Base-by-base conservation (phyloP, 495 filamentous ascomycete species). In the Hypoxylon perforatum region DNA sequence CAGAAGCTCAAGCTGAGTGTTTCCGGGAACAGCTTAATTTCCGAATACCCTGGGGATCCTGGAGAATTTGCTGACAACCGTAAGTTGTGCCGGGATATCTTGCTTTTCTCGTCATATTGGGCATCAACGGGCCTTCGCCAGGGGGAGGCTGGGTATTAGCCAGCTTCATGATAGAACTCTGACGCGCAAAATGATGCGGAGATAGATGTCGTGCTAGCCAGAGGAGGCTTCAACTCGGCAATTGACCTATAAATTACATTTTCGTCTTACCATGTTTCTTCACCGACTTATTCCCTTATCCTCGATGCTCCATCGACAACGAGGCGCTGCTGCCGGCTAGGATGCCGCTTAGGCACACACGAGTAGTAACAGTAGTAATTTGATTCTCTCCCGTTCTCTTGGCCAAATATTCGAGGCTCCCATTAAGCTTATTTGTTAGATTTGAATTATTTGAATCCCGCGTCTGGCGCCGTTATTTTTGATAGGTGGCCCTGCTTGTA, bases 361-460 rank as follows among this genome's bases (percentile, higher is more conserved):
- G 44, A 47, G 56, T 19, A 54, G 48, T 41, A 49, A 54, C 42
- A 45, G 25, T 28, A 28, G 25, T 28, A 28, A 28, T 28, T 28
- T 7, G 25, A 7, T 28, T 28, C 25, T 3, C 25, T 28, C 7
- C 25, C n/a, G 10, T 14, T 21, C 25, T 56, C 51, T 56, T 57
- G 44, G 28, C 55, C 55, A 5, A n/a, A 4, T 35, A 60, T 30
- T 55, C 39, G 65, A 60, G 30, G 49, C 45, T 19, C 56, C 55
- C 39, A 44, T 51, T 51, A n/a, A 36, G 18, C 7, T 3, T 60
- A 60, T 59, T 59, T 60, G 49, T 54, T 56, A 41, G 28, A 21
- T 52, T 47, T 10, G 28, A 56, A 58, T 63, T 59, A 69, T 64
- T 45, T 6, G 33, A 28, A 44, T 61, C 52, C 66, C 66, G 66